phyloP scores from a whole-genome alignment of 2,329 filamentous ascomycete genomes.

The Exophiala calicioides region DNA sequence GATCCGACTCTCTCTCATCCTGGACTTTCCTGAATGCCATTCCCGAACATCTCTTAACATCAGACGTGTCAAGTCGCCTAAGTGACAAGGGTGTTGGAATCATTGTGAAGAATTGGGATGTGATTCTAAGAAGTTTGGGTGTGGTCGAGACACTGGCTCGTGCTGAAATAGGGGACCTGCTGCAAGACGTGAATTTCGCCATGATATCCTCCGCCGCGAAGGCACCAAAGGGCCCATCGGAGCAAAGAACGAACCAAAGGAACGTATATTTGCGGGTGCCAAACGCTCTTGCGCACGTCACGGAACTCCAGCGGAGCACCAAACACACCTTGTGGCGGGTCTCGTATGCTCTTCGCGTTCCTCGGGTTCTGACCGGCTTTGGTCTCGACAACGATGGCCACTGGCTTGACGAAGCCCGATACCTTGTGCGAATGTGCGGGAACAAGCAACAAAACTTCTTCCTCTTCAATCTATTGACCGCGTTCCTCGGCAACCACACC shows the following conservation, averaged over 20 bases:
- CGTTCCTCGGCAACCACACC: constrained; percentile 61
- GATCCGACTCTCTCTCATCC: constrained; percentile 30
- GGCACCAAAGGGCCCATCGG: constrained; percentile 47
- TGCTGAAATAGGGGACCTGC: constrained; percentile 52
- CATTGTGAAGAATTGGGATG: constrained; percentile 60
- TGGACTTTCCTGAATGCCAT: constrained; percentile 32
- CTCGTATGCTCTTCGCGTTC: constrained; percentile 56
- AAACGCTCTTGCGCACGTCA: constrained; percentile 49
- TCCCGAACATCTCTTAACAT: constrained; percentile 27
- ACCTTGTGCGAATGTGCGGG: constrained; percentile 56
- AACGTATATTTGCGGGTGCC: constrained; percentile 50
- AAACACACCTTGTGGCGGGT: constrained; percentile 53
- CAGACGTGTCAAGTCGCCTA: constrained; percentile 16
- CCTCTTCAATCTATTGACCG: constrained; percentile 60
- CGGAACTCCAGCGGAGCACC: constrained; percentile 46
- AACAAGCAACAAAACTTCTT: constrained; percentile 61
- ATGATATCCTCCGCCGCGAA: constrained; percentile 38
- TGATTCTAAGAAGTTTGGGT: constrained; percentile 58
- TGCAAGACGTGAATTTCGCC: constrained; percentile 51
- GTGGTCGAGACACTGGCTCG: constrained; percentile 55
- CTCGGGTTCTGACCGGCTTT: constrained; percentile 59
- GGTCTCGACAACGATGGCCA: constrained; percentile 54
- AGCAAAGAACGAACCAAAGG: constrained; percentile 51
- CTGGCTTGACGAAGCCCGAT: constrained; percentile 62
- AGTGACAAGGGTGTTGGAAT: constrained; percentile 56